Evolutionary conservation across 2,329 filamentous ascomycete genomes (phyloP), one percentile per base, ranked within the genome.

Genomic region (Botrytis hyacinthi): DNA sequence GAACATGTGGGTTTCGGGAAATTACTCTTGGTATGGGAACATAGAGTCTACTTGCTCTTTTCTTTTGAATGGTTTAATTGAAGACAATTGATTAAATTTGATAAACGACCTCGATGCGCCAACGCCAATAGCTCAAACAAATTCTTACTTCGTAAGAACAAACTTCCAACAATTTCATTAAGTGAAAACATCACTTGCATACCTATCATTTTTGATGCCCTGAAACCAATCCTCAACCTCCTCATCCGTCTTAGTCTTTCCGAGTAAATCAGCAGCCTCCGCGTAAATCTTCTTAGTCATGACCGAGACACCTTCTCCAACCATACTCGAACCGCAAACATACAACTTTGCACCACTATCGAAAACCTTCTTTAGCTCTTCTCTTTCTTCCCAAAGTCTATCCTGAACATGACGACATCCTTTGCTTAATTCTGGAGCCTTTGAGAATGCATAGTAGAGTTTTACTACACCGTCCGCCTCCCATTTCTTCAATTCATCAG

Each of bases 401-500:
- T 76, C 73, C n/a, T 66, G 73, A 7, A 75, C 71, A 66, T 75
- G 67, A n/a, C 51, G 51, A 40, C 71, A 69, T 42, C 71, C 62
- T 65, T 72, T 65, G 26, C 51, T 59, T n/a, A 67, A 18, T 7
- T 72, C 60, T 8, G 62, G 63, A 32, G 62, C 44, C 40, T 67
- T 62, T n/a, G 62, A 70, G 44, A 72, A 75, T 5, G 62, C 48
- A 16, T 71, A 51, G 57, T 37, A 73, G 2, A 76, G 63, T n/a
- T 75, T 61, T 10, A 76, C 75, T 37, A 65, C 70, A 26, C 72
- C 75, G 18, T 72, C 48, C 73, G 54, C 57, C 16, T 75, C 76
- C n/a, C 76, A 73, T 42, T 81, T 78, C 29, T 65, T 72, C 18
- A 86, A 79, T 26, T 83, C 81, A 4, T 82, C 80, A 0, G 79